Conservation (phyloP, 2,329 filamentous ascomycete species). For the Fusarium sarcochroum region DNA sequence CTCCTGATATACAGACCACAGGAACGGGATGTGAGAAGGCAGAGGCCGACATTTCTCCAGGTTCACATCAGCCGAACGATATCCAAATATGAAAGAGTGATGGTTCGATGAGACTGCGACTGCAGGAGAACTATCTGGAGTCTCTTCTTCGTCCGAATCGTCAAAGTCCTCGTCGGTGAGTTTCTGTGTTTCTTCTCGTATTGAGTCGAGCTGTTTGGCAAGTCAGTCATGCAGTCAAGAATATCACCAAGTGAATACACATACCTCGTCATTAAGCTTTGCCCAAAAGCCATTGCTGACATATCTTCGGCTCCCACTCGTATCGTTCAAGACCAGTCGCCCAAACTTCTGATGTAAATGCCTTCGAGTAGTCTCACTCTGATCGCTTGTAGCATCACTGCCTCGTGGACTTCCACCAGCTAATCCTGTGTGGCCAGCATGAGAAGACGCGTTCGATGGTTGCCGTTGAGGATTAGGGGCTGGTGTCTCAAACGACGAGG, state of each 20-base stretch:
- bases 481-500: constrained; percentile 28
- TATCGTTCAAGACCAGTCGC: constrained; percentile 77
- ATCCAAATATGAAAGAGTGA: constrained; percentile 80
- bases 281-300: constrained; percentile 85
- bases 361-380: constrained; percentile 52
- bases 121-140: constrained; percentile 60
- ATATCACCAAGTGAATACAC: constrained; percentile 25
- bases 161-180: constrained; percentile 62
- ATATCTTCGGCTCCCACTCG: constrained; percentile 77
- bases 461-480: constrained; percentile 34
- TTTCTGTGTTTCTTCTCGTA: constrained; percentile 65
- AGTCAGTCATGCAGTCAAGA: constrained; percentile 18
- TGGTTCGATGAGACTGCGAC: constrained; percentile 63
- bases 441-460: constrained; percentile 34
- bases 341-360: constrained; percentile 68
- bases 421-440: constrained; percentile 14
- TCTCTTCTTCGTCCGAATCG: constrained; percentile 73
- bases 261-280: constrained; percentile 80
- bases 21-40: constrained; percentile 73
- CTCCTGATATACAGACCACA: constrained; percentile 80
- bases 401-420: constrained; percentile 45
- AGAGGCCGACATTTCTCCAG: constrained; percentile 75
- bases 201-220: constrained; percentile 52
- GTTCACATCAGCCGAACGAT: constrained; percentile 78
- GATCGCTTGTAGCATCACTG: constrained; percentile 50